Evolutionary conservation across 257 asterid species (phyloP).

Genomic region (Penstemon barbatus): DNA sequence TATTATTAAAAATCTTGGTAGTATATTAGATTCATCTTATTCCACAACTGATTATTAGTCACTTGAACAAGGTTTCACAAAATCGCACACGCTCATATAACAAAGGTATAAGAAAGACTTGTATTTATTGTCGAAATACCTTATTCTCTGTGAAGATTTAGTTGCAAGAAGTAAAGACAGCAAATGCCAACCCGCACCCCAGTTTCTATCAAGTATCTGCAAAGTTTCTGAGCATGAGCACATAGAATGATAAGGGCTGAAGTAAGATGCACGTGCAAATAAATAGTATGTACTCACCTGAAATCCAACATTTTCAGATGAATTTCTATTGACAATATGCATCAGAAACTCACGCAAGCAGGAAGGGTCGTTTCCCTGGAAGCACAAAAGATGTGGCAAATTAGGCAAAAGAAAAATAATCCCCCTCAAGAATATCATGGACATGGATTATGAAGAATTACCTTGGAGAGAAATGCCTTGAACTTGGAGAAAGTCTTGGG

Average conservation of each 20-base stretch:
- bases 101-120: slow-evolving; percentile 9
- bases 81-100: slow-evolving; percentile 5
- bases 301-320: slow-evolving; percentile 65
- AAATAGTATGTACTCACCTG: slow-evolving; percentile 54
- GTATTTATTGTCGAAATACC: slow-evolving; percentile 38
- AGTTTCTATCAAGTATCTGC: slow-evolving; percentile 92
- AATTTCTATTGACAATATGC: slow-evolving; percentile 51
- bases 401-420: slow-evolving; percentile 23
- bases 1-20: not conserved
- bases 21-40: slow-evolving; percentile 17
- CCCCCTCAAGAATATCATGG: not conserved
- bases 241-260: slow-evolving; percentile 24
- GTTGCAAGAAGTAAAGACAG: slow-evolving; percentile 82
- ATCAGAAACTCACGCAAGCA: slow-evolving; percentile 91
- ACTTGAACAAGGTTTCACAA: slow-evolving; percentile 19
- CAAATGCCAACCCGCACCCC: slow-evolving; percentile 99
- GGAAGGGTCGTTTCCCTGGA: slow-evolving; percentile 86
- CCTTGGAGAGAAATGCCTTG: slow-evolving; percentile 92
- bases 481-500: slow-evolving; percentile 71
- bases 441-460: slow-evolving; percentile 23
- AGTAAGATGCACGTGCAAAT: slow-evolving; percentile 8
- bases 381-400: slow-evolving; percentile 14
- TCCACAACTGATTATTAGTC: slow-evolving; percentile 14
- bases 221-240: slow-evolving; percentile 32
- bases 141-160: slow-evolving; percentile 71